Percentiles rank a stretch among this genome's conserved stretches.
phyloP scores from a whole-genome alignment of 2,329 filamentous ascomycete genomes.

The Colletotrichum musae region DNA sequence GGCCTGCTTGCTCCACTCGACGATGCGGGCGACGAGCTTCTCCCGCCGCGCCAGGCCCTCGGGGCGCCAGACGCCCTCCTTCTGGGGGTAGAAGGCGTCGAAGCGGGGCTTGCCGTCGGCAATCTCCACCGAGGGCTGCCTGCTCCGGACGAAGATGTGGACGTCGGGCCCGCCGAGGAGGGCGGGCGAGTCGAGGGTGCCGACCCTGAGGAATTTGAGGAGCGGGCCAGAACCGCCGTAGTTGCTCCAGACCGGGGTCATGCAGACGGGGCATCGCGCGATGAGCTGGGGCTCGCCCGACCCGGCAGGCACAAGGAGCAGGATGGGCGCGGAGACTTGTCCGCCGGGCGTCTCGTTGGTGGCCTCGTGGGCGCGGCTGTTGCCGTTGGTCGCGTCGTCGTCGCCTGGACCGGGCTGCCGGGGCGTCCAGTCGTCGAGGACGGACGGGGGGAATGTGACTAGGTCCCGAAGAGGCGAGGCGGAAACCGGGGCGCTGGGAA shows the following conservation, averaged over 20 bases:
- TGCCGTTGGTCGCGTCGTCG: background rate
- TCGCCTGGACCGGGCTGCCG: slow-evolving; percentile 8
- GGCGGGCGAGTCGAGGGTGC: slow-evolving; percentile 58
- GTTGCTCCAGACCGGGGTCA: slow-evolving; percentile 57
- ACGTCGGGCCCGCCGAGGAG: slow-evolving; percentile 58
- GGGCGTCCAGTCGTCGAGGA: slow-evolving; percentile 28
- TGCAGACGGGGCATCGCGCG: slow-evolving; percentile 59
- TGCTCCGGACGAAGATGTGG: slow-evolving; percentile 60
- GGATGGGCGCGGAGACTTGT: slow-evolving; percentile 36
- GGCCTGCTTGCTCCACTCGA: slow-evolving; percentile 25
- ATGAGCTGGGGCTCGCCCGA: slow-evolving; percentile 59
- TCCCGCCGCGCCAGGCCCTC: slow-evolving; percentile 50
- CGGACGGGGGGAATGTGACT: slow-evolving; percentile 22
- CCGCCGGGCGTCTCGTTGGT: background rate
- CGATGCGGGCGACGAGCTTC: slow-evolving; percentile 44
- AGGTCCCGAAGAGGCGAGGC: slow-evolving; percentile 34
- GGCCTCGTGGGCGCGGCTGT: slow-evolving; percentile 6
- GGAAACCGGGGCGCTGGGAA: slow-evolving; percentile 46
- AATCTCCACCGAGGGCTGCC: slow-evolving; percentile 55
- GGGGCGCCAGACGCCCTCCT: slow-evolving; percentile 50
- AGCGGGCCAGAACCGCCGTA: slow-evolving; percentile 53
- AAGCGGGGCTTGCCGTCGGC: slow-evolving; percentile 55
- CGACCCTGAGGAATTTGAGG: slow-evolving; percentile 57
- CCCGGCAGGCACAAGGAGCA: slow-evolving; percentile 53
- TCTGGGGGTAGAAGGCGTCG: slow-evolving; percentile 52